Percentiles rank a stretch among this genome's conserved stretches.
phyloP scores from a whole-genome alignment of 1,284 basidiomycete genomes.

The Malassezia sympodialis region DNA sequence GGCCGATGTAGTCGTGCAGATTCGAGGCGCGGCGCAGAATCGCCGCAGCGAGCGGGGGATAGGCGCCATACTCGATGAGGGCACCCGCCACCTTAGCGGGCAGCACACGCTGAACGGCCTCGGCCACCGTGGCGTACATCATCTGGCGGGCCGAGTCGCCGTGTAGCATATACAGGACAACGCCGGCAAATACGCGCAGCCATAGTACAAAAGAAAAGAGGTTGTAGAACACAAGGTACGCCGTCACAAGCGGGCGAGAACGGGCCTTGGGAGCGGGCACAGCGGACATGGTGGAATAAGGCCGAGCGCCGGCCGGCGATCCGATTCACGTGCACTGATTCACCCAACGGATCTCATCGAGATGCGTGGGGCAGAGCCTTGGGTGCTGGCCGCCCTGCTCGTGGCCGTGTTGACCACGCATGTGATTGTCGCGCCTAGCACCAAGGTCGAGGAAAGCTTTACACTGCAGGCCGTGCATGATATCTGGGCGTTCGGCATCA shows the following conservation, averaged over 20 bases:
- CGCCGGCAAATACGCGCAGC: conserved; percentile 11
- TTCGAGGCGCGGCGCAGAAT: conserved; percentile 27
- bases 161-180: conserved; percentile 5
- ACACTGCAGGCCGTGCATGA: conserved; percentile 87
- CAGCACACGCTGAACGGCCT: conserved; percentile 16
- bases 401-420: neutral
- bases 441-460: conserved; percentile 96
- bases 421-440: conserved; percentile 58
- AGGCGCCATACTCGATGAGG: conserved; percentile 20
- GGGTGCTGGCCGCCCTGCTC: neutral
- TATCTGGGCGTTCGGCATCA: conserved; percentile 64
- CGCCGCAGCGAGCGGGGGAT: conserved; percentile 21
- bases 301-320: neutral
- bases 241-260: neutral
- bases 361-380: neutral
- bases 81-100: conserved; percentile 24
- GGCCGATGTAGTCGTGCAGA: conserved; percentile 29
- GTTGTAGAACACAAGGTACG: conserved; percentile 15
- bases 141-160: conserved; percentile 1
- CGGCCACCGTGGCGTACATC: neutral
- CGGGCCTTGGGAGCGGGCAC: neutral
- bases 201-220: conserved; percentile 12
- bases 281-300: neutral
- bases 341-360: neutral
- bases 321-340: neutral